Base-by-base conservation (phyloP, 495 filamentous ascomycete species). In the Bacidia rubella region DNA sequence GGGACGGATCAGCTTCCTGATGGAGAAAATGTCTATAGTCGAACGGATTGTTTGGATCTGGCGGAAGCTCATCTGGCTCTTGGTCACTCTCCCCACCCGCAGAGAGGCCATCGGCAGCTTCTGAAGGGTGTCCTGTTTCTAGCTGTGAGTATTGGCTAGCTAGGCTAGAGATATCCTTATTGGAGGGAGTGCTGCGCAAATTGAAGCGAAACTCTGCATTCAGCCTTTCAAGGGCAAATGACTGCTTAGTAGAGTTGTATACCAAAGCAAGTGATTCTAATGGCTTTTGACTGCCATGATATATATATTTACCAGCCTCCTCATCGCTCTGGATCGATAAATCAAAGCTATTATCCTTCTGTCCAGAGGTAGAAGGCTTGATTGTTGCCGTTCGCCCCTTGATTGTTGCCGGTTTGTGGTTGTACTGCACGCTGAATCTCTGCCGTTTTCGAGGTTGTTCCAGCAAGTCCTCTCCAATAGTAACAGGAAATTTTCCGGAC, bases 21-120 rank as follows among this genome's bases (percentile, higher is more conserved):
- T 53, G 26, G 35, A 79, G 70, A 57, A 79, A 80, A 58, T 80
- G 77, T 10, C 77, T 73, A 57, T 69, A 79, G 60, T 80, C 76
- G 51, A 74, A 80, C 15, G 77, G 77, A 49, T 80, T 80, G 54
- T 66, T 63, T 0, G 70, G 66, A 50, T 78, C 75, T 1, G 75
- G 68, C 4, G 52, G 56, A 1, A 42, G 51, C 22, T 64, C 66
- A 10, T 68, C 69, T 48, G 72, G 70, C 21, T 71, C 70, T 23
- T 69, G 70, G 25, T 71, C 70, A 17, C 68, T 56, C 29, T 64
- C 67, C 29, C 58, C 59, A 43, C 63, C 65, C 24, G 64, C 69
- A 24, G 68, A 63, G 1, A 64, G 64, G 35, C 63, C 68, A 51
- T 75, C 70, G 12, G 32, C 54, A 42, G 70, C 68, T 0, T 66